Evolutionary conservation across 2,329 filamentous ascomycete species (phyloP), one percentile per base, ranked within the genome.

Genomic region (Ophidiomyces ophidiicola): DNA sequence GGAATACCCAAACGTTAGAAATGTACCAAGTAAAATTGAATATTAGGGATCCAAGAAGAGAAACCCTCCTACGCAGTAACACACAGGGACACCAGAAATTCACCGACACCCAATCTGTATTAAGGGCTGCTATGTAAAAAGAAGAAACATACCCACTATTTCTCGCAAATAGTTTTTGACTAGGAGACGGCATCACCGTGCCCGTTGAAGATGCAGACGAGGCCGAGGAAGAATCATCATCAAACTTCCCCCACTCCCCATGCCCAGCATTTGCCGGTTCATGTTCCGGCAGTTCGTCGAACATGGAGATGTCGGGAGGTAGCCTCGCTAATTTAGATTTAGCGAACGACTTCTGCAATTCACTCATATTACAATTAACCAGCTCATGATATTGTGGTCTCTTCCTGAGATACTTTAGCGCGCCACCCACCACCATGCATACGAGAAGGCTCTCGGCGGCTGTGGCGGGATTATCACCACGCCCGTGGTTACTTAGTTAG

Each of bases 171-270:
- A 86, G 66, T 46, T 78, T 79, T 50, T 79, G 75, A 48, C 74
- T 80, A 5, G 76, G 74, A 3, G 82, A 82, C 1, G 87, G 85
- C 46, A 85, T 80, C 45, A 96, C 72, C n/a, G 88, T 96, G 18
- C 87, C 86, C 3, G 86, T 85, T 1, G 87, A 94, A 3, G 87
- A 93, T 25, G 84, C 79, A n/a, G 86, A 94, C 0, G 82, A 93
- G 10, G 82, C 66, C 5, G 70, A 72, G 17, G 78, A 82, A 10
- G 78, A 82, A 56, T 82, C 79, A 47, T 79, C 76, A 50, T 83
- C 68, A 32, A 51, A 53, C 35, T 29, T 30, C 31, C 56, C 53
- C 36, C 53, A 31, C 42, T 41, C 41, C 41, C 49, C 29, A 60
- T 55, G 36, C 65, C 60, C 33, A 40, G n/a, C 20, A 11, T 21